Base-by-base conservation (phyloP, 2,329 filamentous ascomycete species). In the Coniochaeta prunicola region DNA sequence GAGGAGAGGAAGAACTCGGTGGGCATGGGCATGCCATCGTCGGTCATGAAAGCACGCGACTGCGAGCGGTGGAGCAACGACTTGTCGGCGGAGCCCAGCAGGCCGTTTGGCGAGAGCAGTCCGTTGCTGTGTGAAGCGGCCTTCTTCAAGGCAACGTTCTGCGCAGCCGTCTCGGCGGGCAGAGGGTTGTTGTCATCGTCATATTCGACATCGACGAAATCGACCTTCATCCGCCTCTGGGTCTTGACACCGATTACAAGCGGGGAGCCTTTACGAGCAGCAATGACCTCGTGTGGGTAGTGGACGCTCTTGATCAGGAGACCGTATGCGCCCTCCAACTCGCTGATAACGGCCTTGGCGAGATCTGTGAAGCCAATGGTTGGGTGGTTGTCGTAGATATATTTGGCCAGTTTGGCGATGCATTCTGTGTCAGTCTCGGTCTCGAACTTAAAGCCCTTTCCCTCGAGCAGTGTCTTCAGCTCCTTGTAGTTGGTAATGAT, bases 401-500 rank as follows among this genome's bases (percentile, higher is more conserved):
- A 99, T 80, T 97, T 97, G 76, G 92, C 90, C 66, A 99, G 87
- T 83, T 97, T 99, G 66, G 94, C 94, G 76, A 99, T 99, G 77
- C 93, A 97, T 80, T 99, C 94, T 57, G 94, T 99, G 73, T 99
- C 94, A 66, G 94, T 99, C 78, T 99, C 93, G 57, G 94, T 99
- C 87, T 99, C 94, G 74, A 99, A 99, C 72, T 88, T 89, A 87
- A 96, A 96, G 73, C 94, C 94, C 85, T 97, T 99, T 82, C 83
- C 84, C 78, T 89, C 85, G 67, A 99, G 84, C 64, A 99, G 87
- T 63, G 89, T 91, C 86, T 93, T 96, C 70, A 99, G 81, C 80
- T 99, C 94, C 84, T 99, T 99, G 86, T 99, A 99, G 85, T 99
- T 99, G 81, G 94, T 99, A 78, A 99, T 99, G 83, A 99, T 99